A percentile compares a stretch with the other conserved stretches of the same genome.
These are phyloP conservation scores for Millerago galiae DNA, from an alignment of 805 yeast genomes.

Conservation along the genomic window DNA sequence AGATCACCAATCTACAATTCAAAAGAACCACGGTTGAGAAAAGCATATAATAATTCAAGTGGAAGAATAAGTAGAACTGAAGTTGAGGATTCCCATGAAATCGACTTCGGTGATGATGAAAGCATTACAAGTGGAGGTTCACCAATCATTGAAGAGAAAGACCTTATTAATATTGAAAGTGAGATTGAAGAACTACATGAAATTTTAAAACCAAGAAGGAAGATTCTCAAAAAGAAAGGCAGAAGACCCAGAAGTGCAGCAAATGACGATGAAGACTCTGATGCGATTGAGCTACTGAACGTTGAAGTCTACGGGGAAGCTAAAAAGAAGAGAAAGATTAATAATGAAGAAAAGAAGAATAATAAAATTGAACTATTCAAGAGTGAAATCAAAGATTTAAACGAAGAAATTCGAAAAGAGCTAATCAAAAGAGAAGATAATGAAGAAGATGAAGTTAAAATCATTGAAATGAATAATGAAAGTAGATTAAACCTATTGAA, in stretches of 20 bases:
- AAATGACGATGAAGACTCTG: background rate
- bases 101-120: background rate
- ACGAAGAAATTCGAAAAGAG: no score
- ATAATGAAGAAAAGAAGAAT: background rate
- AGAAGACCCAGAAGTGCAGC: background rate
- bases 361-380: background rate
- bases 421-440: no score
- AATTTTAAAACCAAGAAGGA: background rate
- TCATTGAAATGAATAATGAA: background rate
- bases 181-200: no score
- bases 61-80: constrained; percentile 1
- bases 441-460: background rate
- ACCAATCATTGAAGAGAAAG: background rate
- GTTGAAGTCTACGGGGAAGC: background rate
- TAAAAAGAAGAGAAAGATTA: background rate
- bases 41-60: background rate
- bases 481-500: background rate
- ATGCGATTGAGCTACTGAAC: constrained; percentile 1
- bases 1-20: background rate
- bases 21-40: background rate
- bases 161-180: background rate
- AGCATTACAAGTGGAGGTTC: no score
- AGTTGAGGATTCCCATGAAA: background rate
- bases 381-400: no score
- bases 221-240: no score